phyloP scores from a whole-genome alignment of 768 basidiomycete species.

The Hygrophorus russula region DNA sequence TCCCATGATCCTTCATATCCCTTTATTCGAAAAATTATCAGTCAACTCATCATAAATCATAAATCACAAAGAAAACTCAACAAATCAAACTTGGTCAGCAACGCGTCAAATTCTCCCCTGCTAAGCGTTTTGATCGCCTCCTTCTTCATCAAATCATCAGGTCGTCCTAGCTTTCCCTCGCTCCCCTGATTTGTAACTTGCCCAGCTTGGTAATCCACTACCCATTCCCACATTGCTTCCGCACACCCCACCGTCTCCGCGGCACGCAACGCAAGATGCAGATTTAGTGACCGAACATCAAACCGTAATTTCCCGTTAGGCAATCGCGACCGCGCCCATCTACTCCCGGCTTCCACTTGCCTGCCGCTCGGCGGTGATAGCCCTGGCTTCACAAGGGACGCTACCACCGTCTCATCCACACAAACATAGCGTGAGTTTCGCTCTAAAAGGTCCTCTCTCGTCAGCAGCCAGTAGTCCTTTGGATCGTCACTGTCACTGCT shows the following conservation, averaged over 20 bases:
- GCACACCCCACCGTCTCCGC: slow-evolving; percentile 60
- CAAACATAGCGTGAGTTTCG: slow-evolving; percentile 34
- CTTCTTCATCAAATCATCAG: slow-evolving; percentile 8
- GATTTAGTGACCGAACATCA: slow-evolving; percentile 46
- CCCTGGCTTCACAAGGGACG: no score
- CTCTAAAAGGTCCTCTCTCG: slow-evolving; percentile 23
- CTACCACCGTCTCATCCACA: slow-evolving; percentile 37
- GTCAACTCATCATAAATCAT: no score
- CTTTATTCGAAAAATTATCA: no score
- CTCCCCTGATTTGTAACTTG: slow-evolving; percentile 5
- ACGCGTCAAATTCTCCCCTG: slow-evolving; percentile 49
- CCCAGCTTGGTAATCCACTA: slow-evolving; percentile 35
- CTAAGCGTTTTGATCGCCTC: slow-evolving; percentile 36
- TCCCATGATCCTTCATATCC: slow-evolving; percentile 56
- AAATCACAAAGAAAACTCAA: no score
- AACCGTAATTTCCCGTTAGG: slow-evolving; percentile 44
- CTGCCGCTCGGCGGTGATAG: background rate
- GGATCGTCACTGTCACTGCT: background rate
- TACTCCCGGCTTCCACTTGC: background rate
- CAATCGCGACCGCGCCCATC: slow-evolving; percentile 23
- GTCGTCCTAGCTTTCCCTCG: slow-evolving; percentile 9
- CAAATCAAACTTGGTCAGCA: slow-evolving; percentile 50
- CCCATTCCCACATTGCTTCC: slow-evolving; percentile 77
- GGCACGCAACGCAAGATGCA: slow-evolving; percentile 51
- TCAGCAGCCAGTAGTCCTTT: slow-evolving; percentile 22